Evolutionary conservation across 2,329 filamentous ascomycete genomes (phyloP), one percentile per base, ranked within the genome.

Genomic region (Aspergillus texensis): DNA sequence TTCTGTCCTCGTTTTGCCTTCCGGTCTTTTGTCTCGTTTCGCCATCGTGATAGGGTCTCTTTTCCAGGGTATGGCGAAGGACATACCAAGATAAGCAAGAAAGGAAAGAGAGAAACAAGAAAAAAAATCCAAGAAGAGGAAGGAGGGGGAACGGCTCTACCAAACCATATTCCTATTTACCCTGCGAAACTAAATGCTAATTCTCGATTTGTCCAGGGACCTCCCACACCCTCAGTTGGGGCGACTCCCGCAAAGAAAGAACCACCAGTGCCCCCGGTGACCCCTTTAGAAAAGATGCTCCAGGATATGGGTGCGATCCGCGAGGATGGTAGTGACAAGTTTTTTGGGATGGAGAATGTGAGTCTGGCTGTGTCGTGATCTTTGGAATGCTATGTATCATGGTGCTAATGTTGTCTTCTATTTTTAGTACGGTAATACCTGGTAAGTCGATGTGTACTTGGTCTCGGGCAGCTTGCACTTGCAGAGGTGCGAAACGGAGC

Each of bases 261-360:
- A 70, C 79, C 82, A 63, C 83, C 85, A 74, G 82, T 83, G 69
- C 83, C 82, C 39, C 81, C 83, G 68, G 81, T 83, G 60, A 88
- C 86, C 53, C 85, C 86, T 48, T 77, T 90, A 39, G 87, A 90
- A 79, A 88, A 93, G 83, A 91, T 96, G 84, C 85, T 99, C 36
- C 86, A 89, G 71, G 90, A 92, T 78, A 89, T 92, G 63, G 94
- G 93, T 4, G 89, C 94, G 2, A 81, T 96, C 69, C 89, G 93
- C 73, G 84, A 86, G 70, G 94, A 98, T 79, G 95, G 95, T 60
- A 97, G 92, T 76, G 95, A 98, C 82, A 96, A 97, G 82, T 99
- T 97, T 82, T 98, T 96, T 81, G 95, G 95, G 19, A 90, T 98
- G 77, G 95, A 99, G 81, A 99, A 99, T 81, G 94, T 98, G 85